Evolutionary conservation across 1,284 basidiomycete genomes (phyloP).

Genomic region (Apiotrichum sp.): DNA sequence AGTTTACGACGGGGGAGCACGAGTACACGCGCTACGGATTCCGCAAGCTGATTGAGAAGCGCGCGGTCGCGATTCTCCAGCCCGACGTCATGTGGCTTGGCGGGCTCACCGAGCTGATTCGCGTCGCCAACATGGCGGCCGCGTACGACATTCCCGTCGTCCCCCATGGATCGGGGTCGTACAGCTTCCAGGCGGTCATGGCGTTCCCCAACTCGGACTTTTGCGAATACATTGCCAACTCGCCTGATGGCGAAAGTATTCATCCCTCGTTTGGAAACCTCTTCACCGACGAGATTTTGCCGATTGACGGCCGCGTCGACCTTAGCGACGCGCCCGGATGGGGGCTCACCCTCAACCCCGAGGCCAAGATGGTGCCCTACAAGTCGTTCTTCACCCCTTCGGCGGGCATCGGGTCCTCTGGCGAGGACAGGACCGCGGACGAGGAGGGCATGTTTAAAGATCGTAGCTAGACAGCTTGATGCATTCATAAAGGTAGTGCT

Average conservation of each 20-base stretch:
- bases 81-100: slow-evolving; percentile 53
- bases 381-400: slow-evolving; percentile 34
- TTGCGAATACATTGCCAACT: slow-evolving; percentile 53
- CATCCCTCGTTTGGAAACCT: slow-evolving; percentile 53
- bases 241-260: slow-evolving; percentile 52
- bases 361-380: slow-evolving; percentile 47
- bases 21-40: slow-evolving; percentile 54
- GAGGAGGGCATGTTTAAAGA: slow-evolving; percentile 8
- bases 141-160: slow-evolving; percentile 53
- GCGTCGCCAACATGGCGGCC: slow-evolving; percentile 47
- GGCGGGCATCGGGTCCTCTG: slow-evolving; percentile 32
- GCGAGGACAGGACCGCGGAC: slow-evolving; percentile 18
- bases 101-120: slow-evolving; percentile 54
- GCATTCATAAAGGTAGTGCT: too few species aligned
- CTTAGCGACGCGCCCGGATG: slow-evolving; percentile 51
- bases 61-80: slow-evolving; percentile 52
- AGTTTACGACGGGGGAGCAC: slow-evolving; percentile 56
- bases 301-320: slow-evolving; percentile 50
- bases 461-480: too few species aligned
- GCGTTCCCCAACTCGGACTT: slow-evolving; percentile 40
- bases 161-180: slow-evolving; percentile 51
- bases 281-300: slow-evolving; percentile 53
- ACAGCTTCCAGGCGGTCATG: slow-evolving; percentile 47
- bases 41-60: slow-evolving; percentile 53
- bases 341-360: slow-evolving; percentile 52